phyloP scores from a whole-genome alignment of 2,329 filamentous ascomycete species.

The Penicillium rolfsii region DNA sequence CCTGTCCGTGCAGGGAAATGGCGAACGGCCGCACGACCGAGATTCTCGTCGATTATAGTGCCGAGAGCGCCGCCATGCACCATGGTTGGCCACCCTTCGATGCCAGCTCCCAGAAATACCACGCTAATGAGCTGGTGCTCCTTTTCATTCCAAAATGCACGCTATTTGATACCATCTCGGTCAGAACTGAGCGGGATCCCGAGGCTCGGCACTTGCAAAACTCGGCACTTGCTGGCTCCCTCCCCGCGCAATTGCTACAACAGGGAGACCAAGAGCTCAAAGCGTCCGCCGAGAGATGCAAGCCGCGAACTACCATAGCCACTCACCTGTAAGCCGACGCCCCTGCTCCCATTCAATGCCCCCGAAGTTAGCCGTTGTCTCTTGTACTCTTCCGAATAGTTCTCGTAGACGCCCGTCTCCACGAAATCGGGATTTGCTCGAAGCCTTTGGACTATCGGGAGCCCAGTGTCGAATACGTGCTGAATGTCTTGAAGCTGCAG shows the following conservation, averaged over 20 bases:
- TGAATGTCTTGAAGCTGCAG: constrained; percentile 35
- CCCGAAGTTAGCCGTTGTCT: constrained; percentile 43
- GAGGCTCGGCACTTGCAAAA: constrained; percentile 24
- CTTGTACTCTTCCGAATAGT: constrained; percentile 42
- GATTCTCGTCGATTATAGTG: constrained; percentile 69
- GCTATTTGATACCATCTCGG: constrained; percentile 49
- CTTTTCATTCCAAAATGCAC: constrained; percentile 64
- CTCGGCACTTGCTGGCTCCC: constrained; percentile 18
- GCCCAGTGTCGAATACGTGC: constrained; percentile 35
- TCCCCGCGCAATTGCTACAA: not conserved
- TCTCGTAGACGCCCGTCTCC: constrained; percentile 45
- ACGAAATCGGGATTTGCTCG: constrained; percentile 45
- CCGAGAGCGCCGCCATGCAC: constrained; percentile 73
- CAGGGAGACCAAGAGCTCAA: constrained; percentile 4
- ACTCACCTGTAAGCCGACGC: constrained; percentile 47
- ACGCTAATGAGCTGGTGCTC: constrained; percentile 64
- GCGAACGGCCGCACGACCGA: constrained; percentile 64
- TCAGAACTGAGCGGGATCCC: constrained; percentile 21
- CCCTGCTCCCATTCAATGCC: constrained; percentile 45
- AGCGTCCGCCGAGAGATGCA: constrained; percentile 8
- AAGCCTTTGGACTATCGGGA: constrained; percentile 44
- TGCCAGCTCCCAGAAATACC: constrained; percentile 67
- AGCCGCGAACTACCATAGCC: constrained; percentile 9
- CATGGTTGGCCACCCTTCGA: constrained; percentile 71
- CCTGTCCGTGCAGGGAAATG: constrained; percentile 55